phyloP scores from a whole-genome alignment of 306 rosid species.

The Arachis stenosperma region DNA sequence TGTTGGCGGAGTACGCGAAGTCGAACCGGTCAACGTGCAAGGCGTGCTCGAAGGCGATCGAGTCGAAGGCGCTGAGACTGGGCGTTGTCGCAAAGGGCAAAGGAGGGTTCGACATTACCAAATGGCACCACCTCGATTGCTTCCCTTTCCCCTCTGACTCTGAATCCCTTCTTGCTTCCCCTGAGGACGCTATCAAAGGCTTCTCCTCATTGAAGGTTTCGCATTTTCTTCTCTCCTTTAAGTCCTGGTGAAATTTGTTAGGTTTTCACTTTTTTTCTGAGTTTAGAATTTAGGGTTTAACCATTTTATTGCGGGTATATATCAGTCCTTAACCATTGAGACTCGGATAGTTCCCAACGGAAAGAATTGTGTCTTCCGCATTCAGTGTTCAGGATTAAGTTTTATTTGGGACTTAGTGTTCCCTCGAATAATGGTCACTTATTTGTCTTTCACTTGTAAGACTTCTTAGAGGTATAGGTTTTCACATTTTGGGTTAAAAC shows the following conservation, averaged over 20 bases:
- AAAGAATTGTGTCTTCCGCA: no score
- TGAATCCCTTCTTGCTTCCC: conserved; percentile 26
- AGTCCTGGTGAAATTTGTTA: background rate
- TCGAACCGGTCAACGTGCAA: conserved; percentile 67
- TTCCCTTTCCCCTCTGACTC: conserved; percentile 44
- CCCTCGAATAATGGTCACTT: no score
- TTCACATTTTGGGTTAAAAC: no score
- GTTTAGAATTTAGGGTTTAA: background rate
- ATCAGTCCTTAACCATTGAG: no score
- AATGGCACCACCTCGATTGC: conserved; percentile 76
- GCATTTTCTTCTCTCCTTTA: background rate
- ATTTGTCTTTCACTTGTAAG: no score
- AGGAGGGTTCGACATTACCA: conserved; percentile 46
- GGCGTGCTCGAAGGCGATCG: conserved; percentile 56
- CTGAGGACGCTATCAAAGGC: conserved; percentile 51
- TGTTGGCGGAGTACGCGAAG: conserved; percentile 66
- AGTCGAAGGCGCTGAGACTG: conserved; percentile 52
- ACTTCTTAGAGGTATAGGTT: no score
- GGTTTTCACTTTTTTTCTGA: background rate
- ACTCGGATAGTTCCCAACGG: no score
- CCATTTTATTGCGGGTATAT: no score
- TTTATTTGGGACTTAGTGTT: no score
- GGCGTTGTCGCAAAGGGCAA: conserved; percentile 53
- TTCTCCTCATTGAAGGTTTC: conserved; percentile 63
- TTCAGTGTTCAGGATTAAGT: no score